Conservation (phyloP, 495 filamentous ascomycete genomes). For the Pyrenula aspistea region DNA sequence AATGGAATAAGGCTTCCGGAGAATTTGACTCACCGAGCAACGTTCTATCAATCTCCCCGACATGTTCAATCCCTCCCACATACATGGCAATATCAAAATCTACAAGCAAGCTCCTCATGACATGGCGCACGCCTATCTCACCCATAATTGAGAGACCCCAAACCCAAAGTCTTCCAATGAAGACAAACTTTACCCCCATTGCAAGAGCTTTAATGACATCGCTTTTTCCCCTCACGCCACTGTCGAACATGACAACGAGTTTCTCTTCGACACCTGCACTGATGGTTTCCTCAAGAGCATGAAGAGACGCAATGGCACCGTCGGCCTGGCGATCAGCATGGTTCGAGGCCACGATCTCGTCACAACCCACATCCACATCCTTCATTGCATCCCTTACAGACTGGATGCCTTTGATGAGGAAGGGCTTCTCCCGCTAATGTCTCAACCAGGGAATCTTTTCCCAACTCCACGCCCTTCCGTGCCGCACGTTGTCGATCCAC, state of each 20-base stretch:
- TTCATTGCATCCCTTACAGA: constrained; percentile 38
- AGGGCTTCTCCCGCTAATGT: constrained; percentile 39
- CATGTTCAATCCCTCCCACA: background rate
- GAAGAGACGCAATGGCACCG: constrained; percentile 44
- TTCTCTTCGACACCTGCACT: constrained; percentile 47
- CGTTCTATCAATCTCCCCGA: background rate
- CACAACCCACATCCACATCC: constrained; percentile 39
- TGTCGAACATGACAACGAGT: constrained; percentile 51
- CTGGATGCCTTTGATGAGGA: constrained; percentile 46
- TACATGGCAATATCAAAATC: constrained; percentile 38
- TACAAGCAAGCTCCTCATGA: constrained; percentile 51
- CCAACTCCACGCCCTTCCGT: constrained; percentile 48
- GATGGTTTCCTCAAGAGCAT: constrained; percentile 32
- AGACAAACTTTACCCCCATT: constrained; percentile 52
- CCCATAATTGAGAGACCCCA: constrained; percentile 47
- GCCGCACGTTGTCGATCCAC: constrained; percentile 59
- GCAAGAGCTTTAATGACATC: constrained; percentile 20
- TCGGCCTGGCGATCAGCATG: constrained; percentile 54
- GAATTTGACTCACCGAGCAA: background rate
- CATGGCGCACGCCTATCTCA: constrained; percentile 51
- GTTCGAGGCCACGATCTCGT: constrained; percentile 41
- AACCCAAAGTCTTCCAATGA: constrained; percentile 50
- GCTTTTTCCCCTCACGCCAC: constrained; percentile 30
- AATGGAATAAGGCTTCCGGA: no score
- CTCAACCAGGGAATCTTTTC: constrained; percentile 41